Evolutionary conservation across 768 basidiomycete genomes (phyloP).

Genomic region (Pleurotus ostreatus): DNA sequence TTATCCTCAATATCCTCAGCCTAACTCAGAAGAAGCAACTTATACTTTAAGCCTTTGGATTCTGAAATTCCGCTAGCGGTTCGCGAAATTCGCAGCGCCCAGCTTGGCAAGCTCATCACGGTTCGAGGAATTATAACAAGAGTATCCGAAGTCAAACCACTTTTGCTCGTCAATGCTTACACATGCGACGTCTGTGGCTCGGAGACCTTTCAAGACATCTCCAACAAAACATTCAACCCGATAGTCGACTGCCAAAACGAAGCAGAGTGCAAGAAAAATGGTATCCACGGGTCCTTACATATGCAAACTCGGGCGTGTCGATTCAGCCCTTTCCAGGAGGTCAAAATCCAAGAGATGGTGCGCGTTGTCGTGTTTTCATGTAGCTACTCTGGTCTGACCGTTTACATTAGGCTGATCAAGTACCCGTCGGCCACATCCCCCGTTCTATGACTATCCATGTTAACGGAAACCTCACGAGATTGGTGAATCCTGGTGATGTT

Average conservation of each 20-base stretch:
- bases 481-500: constrained; percentile 93
- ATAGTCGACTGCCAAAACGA: constrained; percentile 86
- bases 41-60: constrained; percentile 89
- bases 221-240: constrained; percentile 86
- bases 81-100: constrained; percentile 79
- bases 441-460: constrained; percentile 98
- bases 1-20: constrained; percentile 9
- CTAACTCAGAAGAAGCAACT: constrained; percentile 53
- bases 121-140: constrained; percentile 98
- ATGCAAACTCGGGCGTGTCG: constrained; percentile 99
- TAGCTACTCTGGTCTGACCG: not conserved
- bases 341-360: constrained; percentile 99
- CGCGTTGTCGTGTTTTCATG: constrained; percentile 11
- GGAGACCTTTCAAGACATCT: constrained; percentile 97
- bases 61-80: constrained; percentile 80
- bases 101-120: constrained; percentile 92
- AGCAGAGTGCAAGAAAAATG: constrained; percentile 81
- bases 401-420: constrained; percentile 84
- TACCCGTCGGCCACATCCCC: constrained; percentile 98
- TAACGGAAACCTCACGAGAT: constrained; percentile 83
- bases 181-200: constrained; percentile 98
- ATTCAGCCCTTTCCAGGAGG: constrained; percentile 97
- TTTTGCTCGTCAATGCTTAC: constrained; percentile 95
- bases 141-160: constrained; percentile 97
- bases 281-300: constrained; percentile 84